Evolutionary conservation across 371 early-diverging fungal genomes (phyloP), one percentile per base, ranked within the genome.

Genomic region (Rhizopus arrhizus): DNA sequence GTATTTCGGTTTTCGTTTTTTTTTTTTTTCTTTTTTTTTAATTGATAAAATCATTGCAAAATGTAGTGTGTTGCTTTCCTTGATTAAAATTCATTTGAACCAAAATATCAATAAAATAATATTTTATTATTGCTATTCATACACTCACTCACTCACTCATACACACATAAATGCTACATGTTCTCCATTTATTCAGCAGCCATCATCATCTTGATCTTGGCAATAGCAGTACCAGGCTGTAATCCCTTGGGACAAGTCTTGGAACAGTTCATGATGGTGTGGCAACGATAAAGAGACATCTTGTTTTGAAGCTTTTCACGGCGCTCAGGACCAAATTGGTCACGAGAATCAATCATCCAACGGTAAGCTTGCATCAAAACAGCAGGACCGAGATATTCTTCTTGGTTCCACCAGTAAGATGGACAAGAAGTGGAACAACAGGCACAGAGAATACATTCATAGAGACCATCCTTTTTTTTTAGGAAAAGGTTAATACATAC

Each of bases 211-310:
- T 96, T 97, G 81, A 97, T 94, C 85, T 94, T 84, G 33, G 96
- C 94, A 82, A 98, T 96, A 50, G 98, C 98, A 28, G 78, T 70
- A 72, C 94, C 95, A 22, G 97, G 98, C 78, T 95, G 95, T 53
- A 98, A 86, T 54, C 97, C 97, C 90, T 96, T 96, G 65, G 98
- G 98, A 77, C 98, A 96, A 46, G 96, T 95, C 66, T 89, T 83
- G 56, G 95, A 84, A 77, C 98, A 96, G 89, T 97, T 96, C 98
- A 96, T 96, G 78, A 97, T 98, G 60, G 97, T 96, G 82, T 98
- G 98, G 88, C 98, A 98, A 58, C 96, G 91, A 85, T 95, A 98
- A 15, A 96, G 85, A 10, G 94, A 90, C 91, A 95, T 95, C 49
- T 94, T 89, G 76, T 95, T 95, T 77, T 98, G 96, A 66, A 98